Percentiles rank a stretch among this genome's conserved stretches.
Evolutionary conservation across 2,329 filamentous ascomycete genomes (phyloP).

Genomic region (Phaeosphaeriaceae sp.): DNA sequence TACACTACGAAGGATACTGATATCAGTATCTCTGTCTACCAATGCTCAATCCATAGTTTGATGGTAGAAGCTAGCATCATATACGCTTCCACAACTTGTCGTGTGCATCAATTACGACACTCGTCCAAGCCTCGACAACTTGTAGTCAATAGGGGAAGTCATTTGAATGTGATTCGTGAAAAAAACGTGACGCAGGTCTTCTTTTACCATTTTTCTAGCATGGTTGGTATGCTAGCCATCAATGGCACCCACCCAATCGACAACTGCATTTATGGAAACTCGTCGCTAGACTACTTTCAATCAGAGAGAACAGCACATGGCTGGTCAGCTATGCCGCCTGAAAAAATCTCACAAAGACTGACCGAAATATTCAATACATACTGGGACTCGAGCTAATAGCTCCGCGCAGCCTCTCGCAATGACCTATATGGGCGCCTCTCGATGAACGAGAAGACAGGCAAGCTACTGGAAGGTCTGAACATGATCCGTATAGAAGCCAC

Average conservation of each 20-base stretch:
- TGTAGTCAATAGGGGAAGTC: background rate
- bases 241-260: background rate
- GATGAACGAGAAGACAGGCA: background rate
- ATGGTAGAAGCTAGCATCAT: background rate
- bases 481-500: conserved; percentile 1
- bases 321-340: background rate
- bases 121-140: background rate
- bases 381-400: conserved; percentile 3
- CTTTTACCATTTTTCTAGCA: background rate
- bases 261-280: background rate
- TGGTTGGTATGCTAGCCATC: background rate
- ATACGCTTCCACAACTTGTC: background rate
- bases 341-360: background rate
- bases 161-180: background rate
- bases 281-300: background rate
- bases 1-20: background rate
- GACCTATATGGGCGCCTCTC: background rate
- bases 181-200: background rate
- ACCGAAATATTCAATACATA: conserved; percentile 4
- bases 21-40: background rate
- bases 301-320: background rate
- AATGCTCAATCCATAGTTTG: background rate
- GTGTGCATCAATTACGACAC: background rate
- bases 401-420: background rate
- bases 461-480: background rate